Conservation (phyloP, 2,329 filamentous ascomycete species). For the Gremmenia infestans region DNA sequence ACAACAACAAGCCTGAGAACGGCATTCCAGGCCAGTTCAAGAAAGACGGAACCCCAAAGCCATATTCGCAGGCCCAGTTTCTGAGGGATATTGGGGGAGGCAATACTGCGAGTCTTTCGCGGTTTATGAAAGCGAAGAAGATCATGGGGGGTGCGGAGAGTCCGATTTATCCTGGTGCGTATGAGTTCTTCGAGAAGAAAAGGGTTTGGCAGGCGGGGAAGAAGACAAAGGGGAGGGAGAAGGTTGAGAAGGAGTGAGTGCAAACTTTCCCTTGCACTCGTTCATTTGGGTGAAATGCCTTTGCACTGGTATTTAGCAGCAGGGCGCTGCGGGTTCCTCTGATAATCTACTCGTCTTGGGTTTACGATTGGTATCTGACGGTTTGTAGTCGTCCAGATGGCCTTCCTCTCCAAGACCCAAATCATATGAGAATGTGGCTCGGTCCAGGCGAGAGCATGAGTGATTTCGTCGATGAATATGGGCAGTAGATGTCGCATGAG, state of each 20-base stretch:
- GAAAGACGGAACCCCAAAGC: conserved; percentile 13
- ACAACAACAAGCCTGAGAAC: conserved; percentile 12
- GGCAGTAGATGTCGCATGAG: background rate
- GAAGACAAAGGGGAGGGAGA: conserved; percentile 9
- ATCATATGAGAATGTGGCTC: conserved; percentile 2
- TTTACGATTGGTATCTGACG: background rate
- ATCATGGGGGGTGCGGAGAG: conserved; percentile 16
- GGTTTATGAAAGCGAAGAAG: conserved; percentile 13
- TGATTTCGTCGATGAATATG: conserved; percentile 1
- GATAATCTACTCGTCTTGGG: no score
- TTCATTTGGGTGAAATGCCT: background rate
- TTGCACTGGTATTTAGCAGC: no score
- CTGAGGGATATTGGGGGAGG: conserved; percentile 3
- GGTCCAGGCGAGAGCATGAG: background rate
- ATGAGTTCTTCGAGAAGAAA: conserved; percentile 18
- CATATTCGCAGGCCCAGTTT: conserved; percentile 13
- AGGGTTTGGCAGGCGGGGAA: conserved; percentile 12
- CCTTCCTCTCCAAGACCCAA: conserved; percentile 3
- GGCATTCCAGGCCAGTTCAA: conserved; percentile 8
- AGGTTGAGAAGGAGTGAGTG: conserved; percentile 8
- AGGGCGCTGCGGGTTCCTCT: no score
- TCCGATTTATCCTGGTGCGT: conserved; percentile 11
- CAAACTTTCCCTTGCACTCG: background rate
- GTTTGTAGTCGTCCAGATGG: conserved; percentile 2
- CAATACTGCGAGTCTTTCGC: background rate